Percentiles rank a stretch among this genome's conserved stretches.
phyloP scores from a whole-genome alignment of 176 grass and related monocot genomes.

The Zoysia japonica region DNA sequence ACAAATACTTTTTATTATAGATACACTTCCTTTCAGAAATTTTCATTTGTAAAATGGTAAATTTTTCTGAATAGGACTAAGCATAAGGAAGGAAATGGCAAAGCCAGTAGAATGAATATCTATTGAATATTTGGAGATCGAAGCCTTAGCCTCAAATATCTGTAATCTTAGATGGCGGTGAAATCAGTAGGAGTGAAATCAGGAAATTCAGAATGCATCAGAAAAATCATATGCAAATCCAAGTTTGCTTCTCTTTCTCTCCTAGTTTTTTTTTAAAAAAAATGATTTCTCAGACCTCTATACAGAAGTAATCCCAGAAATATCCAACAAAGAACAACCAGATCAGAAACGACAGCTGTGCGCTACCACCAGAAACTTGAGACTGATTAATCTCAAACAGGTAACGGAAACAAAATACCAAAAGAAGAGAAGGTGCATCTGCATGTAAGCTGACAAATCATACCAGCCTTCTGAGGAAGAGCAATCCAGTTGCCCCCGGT shows the following conservation, averaged over 20 bases:
- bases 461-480: conserved; percentile 92
- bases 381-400: not conserved
- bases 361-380: not conserved
- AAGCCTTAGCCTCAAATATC: not conserved
- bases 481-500: conserved; percentile 96
- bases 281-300: not conserved
- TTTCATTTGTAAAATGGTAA: not conserved
- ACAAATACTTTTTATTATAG: not conserved
- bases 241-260: not conserved
- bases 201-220: not conserved
- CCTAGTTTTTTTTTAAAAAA: not conserved
- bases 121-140: not conserved
- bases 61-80: not conserved
- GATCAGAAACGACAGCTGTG: not conserved
- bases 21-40: not conserved
- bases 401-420: not conserved
- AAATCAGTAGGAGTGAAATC: not conserved
- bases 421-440: conserved; percentile 6
- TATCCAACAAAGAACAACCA: not conserved
- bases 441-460: not conserved
- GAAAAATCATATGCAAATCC: not conserved
- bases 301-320: not conserved
- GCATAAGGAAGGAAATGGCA: not conserved
- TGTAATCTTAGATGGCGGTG: not conserved
- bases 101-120: not conserved